These are phyloP conservation scores for Arachis hypogaea DNA, from an alignment of 306 rosid genomes.

Conservation along the genomic window DNA sequence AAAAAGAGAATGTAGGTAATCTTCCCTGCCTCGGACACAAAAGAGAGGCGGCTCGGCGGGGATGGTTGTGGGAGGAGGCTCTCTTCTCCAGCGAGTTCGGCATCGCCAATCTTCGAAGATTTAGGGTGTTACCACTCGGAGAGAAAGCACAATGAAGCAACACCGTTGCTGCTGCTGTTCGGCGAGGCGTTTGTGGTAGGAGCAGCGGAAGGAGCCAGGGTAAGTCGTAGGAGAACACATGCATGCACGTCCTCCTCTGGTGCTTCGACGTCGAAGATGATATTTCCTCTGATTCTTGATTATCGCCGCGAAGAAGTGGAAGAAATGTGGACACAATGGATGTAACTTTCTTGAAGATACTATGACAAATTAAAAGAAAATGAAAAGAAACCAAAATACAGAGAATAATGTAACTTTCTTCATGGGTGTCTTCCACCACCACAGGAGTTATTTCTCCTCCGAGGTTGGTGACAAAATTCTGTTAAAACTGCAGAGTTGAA, in stretches of 20 bases:
- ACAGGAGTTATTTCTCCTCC: too few relatives aligned
- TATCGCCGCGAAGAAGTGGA: constrained; percentile 48
- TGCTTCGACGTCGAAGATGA: not conserved
- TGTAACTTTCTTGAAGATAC: too few relatives aligned
- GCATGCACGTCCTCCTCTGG: constrained; percentile 52
- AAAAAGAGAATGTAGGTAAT: constrained; percentile 2
- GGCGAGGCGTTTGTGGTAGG: constrained; percentile 56
- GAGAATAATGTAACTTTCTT: too few relatives aligned
- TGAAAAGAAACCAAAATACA: too few relatives aligned
- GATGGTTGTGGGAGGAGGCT: constrained; percentile 56
- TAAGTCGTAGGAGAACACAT: constrained; percentile 73
- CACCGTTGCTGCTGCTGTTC: constrained; percentile 35
- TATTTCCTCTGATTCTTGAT: constrained; percentile 43
- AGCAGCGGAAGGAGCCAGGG: constrained; percentile 76
- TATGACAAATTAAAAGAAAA: too few relatives aligned
- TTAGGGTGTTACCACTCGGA: constrained; percentile 34
- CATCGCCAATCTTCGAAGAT: constrained; percentile 68
- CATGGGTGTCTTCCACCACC: too few relatives aligned
- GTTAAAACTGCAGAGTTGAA: too few relatives aligned
- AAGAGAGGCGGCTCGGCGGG: constrained; percentile 64
- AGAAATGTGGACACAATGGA: too few relatives aligned
- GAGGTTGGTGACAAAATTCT: too few relatives aligned
- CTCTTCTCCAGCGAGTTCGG: constrained; percentile 65
- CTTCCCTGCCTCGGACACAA: constrained; percentile 49
- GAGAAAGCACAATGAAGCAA: constrained; percentile 1